These are phyloP conservation scores for Microdochium nivale DNA, from an alignment of 2,329 filamentous ascomycete species.

Conservation along the genomic window DNA sequence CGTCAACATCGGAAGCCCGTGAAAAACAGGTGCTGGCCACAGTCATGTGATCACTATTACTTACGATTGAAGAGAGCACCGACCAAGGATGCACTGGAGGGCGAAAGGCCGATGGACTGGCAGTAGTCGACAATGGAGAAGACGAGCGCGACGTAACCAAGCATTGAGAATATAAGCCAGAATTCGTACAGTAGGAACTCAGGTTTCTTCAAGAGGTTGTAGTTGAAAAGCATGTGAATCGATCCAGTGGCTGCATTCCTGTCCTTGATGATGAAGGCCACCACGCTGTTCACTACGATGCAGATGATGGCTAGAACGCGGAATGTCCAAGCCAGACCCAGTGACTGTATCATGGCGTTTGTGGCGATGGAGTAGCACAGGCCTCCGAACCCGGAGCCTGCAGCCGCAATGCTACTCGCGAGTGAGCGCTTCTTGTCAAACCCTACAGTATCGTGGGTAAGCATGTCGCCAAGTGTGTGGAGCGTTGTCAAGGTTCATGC, in stretches of 20 bases:
- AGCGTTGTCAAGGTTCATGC: neutral
- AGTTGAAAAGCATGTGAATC: constrained; percentile 59
- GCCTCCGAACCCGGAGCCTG: constrained; percentile 70
- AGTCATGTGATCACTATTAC: too few relatives aligned
- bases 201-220: constrained; percentile 46
- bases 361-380: constrained; percentile 59
- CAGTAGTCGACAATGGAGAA: constrained; percentile 72
- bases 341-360: constrained; percentile 56
- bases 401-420: constrained; percentile 59
- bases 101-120: constrained; percentile 54
- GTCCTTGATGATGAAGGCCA: constrained; percentile 57
- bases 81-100: constrained; percentile 60
- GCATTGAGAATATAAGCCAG: constrained; percentile 64
- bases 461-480: neutral
- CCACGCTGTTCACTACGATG: constrained; percentile 43
- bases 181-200: constrained; percentile 57
- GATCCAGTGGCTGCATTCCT: constrained; percentile 63
- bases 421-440: constrained; percentile 60
- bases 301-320: constrained; percentile 33
- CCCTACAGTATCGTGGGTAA: constrained; percentile 15
- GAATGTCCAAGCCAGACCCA: constrained; percentile 54
- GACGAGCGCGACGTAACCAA: constrained; percentile 69
- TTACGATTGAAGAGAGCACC: constrained; percentile 65
- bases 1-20: too few relatives aligned
- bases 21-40: constrained; percentile 11